Percentiles rank a stretch among this genome's conserved stretches.
Conservation (phyloP, 805 yeast genomes). For the Myxozyma melibiosi region DNA sequence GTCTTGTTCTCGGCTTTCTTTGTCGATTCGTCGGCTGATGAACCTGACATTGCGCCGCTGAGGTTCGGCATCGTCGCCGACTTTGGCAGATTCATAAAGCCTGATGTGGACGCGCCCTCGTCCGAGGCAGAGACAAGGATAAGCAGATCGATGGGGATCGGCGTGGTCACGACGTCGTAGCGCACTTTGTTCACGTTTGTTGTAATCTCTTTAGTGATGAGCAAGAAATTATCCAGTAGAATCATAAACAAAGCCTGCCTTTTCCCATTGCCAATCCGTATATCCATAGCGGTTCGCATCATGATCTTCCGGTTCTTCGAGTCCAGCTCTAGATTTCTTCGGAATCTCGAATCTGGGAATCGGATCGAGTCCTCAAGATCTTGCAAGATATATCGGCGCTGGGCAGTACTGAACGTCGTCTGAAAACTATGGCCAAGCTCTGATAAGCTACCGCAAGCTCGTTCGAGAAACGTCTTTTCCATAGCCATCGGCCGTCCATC, state of each 20-base stretch:
- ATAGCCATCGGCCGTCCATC: slow-evolving; percentile 51
- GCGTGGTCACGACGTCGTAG: slow-evolving; percentile 25
- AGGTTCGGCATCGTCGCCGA: not conserved
- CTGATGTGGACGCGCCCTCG: slow-evolving; percentile 33
- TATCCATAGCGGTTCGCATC: slow-evolving; percentile 56
- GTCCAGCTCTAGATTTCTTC: slow-evolving; percentile 53
- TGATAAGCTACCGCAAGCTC: slow-evolving; percentile 59
- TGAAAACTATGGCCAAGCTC: slow-evolving; percentile 62
- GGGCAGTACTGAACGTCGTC: slow-evolving; percentile 57
- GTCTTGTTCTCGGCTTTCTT: slow-evolving; percentile 16
- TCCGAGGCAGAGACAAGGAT: slow-evolving; percentile 58
- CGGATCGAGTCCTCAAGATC: slow-evolving; percentile 55
- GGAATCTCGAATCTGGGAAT: slow-evolving; percentile 54
- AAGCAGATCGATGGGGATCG: slow-evolving; percentile 52
- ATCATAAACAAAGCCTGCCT: slow-evolving; percentile 48
- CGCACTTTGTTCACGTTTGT: slow-evolving; percentile 33
- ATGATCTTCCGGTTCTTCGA: slow-evolving; percentile 60
- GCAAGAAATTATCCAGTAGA: slow-evolving; percentile 68
- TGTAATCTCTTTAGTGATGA: slow-evolving; percentile 42
- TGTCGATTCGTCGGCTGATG: not conserved
- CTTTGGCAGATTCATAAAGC: not conserved
- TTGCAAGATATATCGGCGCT: slow-evolving; percentile 57
- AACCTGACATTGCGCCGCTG: not conserved
- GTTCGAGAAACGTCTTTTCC: slow-evolving; percentile 54
- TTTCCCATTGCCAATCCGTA: slow-evolving; percentile 39